Conservation (phyloP, 768 basidiomycete genomes). For the Leucocoprinus birnbaumii region DNA sequence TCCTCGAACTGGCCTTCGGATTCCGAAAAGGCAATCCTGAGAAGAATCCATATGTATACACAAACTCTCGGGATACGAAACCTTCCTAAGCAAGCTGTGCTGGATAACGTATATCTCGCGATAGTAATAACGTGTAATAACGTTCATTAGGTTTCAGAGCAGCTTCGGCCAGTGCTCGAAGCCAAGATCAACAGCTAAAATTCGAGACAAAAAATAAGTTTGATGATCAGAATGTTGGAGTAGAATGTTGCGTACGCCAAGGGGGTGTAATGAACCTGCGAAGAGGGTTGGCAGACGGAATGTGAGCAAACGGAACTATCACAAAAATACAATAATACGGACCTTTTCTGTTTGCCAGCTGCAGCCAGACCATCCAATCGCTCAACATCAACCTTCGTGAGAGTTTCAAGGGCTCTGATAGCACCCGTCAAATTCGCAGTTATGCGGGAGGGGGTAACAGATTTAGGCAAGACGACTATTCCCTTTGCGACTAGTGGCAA, state of each 20-base stretch:
- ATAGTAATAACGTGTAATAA: not conserved
- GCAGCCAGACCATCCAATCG: constrained; percentile 56
- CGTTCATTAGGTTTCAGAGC: not conserved
- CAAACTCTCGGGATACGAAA: too few relatives aligned
- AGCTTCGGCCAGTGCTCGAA: constrained; percentile 61
- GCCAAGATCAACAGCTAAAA: constrained; percentile 59
- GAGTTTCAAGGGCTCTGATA: constrained; percentile 38
- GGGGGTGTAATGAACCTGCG: constrained; percentile 57
- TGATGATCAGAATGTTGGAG: too few relatives aligned
- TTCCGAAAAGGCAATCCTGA: too few relatives aligned
- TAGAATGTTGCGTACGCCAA: constrained; percentile 52
- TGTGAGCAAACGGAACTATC: constrained; percentile 9
- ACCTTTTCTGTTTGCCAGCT: constrained; percentile 64
- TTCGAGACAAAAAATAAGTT: constrained; percentile 13
- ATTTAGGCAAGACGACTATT: constrained; percentile 71
- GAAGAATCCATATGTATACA: too few relatives aligned
- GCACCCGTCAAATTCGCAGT: constrained; percentile 54
- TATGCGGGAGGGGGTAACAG: constrained; percentile 71
- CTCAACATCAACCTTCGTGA: constrained; percentile 50
- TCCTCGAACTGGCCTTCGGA: too few relatives aligned
- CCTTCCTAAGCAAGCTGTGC: too few relatives aligned
- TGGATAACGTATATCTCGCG: too few relatives aligned
- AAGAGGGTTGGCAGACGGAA: not conserved
- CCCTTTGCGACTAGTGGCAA: constrained; percentile 52
- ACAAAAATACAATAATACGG: constrained; percentile 13